A percentile compares a stretch with the other conserved stretches of the same genome.
Conservation (phyloP, 192 early-diverging fungal species). For the Backusella macrospora region DNA sequence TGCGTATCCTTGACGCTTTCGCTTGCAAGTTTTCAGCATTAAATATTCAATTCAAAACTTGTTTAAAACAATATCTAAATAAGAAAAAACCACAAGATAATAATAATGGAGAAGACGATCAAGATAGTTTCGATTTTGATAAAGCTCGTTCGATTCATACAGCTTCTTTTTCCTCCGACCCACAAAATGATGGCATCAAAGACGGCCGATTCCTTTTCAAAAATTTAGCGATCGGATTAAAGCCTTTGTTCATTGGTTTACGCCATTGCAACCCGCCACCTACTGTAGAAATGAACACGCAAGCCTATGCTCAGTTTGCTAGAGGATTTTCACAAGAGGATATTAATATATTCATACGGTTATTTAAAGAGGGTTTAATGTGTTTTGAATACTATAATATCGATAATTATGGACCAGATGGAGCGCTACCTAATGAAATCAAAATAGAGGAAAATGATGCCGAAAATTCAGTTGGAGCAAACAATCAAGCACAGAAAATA, state of each 20-base stretch:
- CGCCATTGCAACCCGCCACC: conserved; percentile 70
- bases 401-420: conserved; percentile 60
- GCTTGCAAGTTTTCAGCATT: conserved; percentile 72
- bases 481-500: conserved; percentile 47
- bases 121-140: conserved; percentile 64
- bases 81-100: conserved; percentile 45
- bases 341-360: conserved; percentile 66
- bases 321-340: conserved; percentile 73
- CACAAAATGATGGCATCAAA: conserved; percentile 71
- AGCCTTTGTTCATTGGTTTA: conserved; percentile 76
- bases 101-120: conserved; percentile 42
- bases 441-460: conserved; percentile 20
- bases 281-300: conserved; percentile 35
- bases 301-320: conserved; percentile 52
- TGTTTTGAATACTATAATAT: conserved; percentile 85
- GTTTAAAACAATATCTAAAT: conserved; percentile 59
- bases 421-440: conserved; percentile 27
- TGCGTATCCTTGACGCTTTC: conserved; percentile 88
- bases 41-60: conserved; percentile 62
- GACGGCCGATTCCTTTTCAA: conserved; percentile 90
- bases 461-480: conserved; percentile 32
- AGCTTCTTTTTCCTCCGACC: conserved; percentile 42
- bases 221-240: conserved; percentile 87
- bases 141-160: conserved; percentile 58
- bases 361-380: conserved; percentile 77